Conservation (phyloP, 306 rosid genomes). For the Cyclanthera cordifolia region DNA sequence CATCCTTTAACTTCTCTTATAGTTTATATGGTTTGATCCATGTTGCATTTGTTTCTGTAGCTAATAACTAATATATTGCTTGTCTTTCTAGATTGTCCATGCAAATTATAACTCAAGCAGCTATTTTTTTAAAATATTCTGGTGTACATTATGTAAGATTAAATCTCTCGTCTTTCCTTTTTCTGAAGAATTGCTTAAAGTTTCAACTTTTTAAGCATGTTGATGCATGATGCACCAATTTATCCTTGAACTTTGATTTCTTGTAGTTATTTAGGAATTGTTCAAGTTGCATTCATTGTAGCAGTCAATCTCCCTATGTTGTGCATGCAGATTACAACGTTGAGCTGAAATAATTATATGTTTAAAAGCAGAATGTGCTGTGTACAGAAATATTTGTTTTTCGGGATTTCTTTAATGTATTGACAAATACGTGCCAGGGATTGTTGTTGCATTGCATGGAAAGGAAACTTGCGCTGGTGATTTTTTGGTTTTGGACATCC, state of each 20-base stretch:
- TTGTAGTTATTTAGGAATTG: background rate
- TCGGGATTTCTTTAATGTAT: background rate
- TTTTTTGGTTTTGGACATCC: constrained; percentile 63
- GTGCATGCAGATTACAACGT: background rate
- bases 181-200: background rate
- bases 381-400: background rate
- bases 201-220: background rate
- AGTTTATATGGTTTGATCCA: background rate
- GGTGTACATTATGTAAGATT: background rate
- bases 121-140: background rate
- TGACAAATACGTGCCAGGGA: constrained; percentile 29
- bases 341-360: background rate
- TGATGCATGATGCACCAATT: background rate
- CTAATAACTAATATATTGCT: background rate
- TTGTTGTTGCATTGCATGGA: constrained; percentile 68
- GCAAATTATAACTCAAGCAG: background rate
- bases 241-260: background rate
- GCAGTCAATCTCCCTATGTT: background rate
- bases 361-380: background rate
- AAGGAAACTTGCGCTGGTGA: constrained; percentile 62
- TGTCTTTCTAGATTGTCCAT: background rate
- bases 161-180: background rate
- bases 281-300: background rate
- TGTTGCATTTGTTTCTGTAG: background rate
- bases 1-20: constrained; percentile 4